Base-by-base conservation (phyloP, 257 asterid genomes). In the Thymus quinquecostatus region DNA sequence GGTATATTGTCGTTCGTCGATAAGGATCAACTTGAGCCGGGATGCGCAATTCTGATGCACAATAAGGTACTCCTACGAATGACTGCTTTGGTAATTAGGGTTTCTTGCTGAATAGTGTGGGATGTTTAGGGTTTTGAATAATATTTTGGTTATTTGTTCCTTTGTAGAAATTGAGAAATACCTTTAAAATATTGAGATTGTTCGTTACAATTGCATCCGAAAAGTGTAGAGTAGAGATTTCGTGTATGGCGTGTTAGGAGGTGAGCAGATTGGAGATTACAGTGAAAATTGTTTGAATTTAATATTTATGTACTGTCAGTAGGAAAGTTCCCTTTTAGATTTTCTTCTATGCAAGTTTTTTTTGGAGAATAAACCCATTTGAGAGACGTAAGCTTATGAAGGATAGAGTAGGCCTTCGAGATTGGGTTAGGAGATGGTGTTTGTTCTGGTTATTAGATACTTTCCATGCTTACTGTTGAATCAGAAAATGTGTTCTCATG, bases 1-100 rank as follows among this genome's bases (percentile, higher is more conserved):
- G 95, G 96, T 80, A 92, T 92, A 65, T 82, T 92, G 83, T 88
- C 96, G 1, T 90, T 90, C 53, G 97, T 90, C 4, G 97, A 92
- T 71, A 92, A 92, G 81, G 98, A 92, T 74, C 97, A 90, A 75
- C 88, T 92, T 36, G 98, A 92, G 86, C 98, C 98, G 49, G 97
- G 98, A 33, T 92, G 97, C 70, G 86, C 97, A 10, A 90, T 92
- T 86, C 77, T 92, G 71, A 90, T 92, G 98, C 98, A 92, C 80
- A 92, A 90, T 73, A 92, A 92, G 98, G 98, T 87, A 69, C 21
- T 21, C 21, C 21, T 21, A 21, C 21, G 29, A 40, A 45, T 8
- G 1, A 48, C 38, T 60, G 3, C 30, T 59, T 72, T 27, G 0
- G 0, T 5, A 30, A 28, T 77, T 66, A 41, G 48, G 53, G 69